Conservation (phyloP, 1,284 basidiomycete genomes). For the Heterobasidion annosum region DNA sequence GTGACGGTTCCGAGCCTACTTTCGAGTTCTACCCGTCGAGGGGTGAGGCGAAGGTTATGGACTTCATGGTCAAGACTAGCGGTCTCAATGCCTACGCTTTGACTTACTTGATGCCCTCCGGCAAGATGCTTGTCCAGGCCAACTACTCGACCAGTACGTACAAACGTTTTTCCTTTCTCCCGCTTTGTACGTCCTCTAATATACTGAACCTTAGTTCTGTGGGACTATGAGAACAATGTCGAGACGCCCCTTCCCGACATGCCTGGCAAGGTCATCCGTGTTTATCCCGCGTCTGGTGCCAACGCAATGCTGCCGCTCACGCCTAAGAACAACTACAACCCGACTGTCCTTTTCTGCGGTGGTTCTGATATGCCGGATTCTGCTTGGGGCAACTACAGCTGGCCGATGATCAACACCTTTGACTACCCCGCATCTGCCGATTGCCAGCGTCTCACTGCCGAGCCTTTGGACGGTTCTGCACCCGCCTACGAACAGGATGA, state of each 20-base stretch:
- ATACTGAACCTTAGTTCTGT: slow-evolving; percentile 39
- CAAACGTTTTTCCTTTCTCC: slow-evolving; percentile 8
- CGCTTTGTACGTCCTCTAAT: not conserved
- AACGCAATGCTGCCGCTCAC: slow-evolving; percentile 88
- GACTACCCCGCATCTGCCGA: slow-evolving; percentile 52
- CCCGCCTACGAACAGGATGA: slow-evolving; percentile 61
- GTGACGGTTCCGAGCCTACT: slow-evolving; percentile 59
- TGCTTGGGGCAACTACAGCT: slow-evolving; percentile 65
- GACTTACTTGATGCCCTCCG: slow-evolving; percentile 79
- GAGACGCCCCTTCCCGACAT: slow-evolving; percentile 57
- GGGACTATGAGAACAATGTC: slow-evolving; percentile 48
- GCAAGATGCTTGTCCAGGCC: slow-evolving; percentile 79
- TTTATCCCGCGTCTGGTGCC: slow-evolving; percentile 91
- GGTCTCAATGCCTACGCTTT: slow-evolving; percentile 89
- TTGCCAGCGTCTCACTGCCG: slow-evolving; percentile 74
- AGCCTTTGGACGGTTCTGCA: slow-evolving; percentile 54
- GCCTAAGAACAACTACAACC: slow-evolving; percentile 81
- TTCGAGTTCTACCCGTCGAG: slow-evolving; percentile 80
- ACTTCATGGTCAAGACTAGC: slow-evolving; percentile 75
- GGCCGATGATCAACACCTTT: slow-evolving; percentile 59
- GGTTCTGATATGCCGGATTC: slow-evolving; percentile 72
- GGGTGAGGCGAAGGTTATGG: slow-evolving; percentile 49
- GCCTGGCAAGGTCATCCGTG: slow-evolving; percentile 64
- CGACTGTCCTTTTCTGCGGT: slow-evolving; percentile 85
- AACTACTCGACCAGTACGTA: slow-evolving; percentile 68